These are phyloP conservation scores for Boletus sp. DNA, from an alignment of 1,284 basidiomycete genomes.

Conservation along the genomic window DNA sequence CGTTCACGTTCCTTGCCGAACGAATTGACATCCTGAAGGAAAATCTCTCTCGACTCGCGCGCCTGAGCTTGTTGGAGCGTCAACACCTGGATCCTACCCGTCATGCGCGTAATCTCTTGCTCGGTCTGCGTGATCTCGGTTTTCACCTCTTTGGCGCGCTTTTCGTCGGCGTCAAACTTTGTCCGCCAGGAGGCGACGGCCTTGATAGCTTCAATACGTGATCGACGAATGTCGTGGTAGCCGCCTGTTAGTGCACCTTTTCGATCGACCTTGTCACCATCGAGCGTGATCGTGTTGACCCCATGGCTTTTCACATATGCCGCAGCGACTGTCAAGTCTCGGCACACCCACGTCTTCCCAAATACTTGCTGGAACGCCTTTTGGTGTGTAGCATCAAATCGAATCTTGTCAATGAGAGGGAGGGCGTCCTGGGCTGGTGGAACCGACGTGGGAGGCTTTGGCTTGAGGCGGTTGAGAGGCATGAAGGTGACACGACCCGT, in stretches of 20 bases:
- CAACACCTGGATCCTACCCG: slow-evolving; percentile 72
- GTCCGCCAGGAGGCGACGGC: slow-evolving; percentile 74
- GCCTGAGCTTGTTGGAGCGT: slow-evolving; percentile 71
- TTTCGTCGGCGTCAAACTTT: slow-evolving; percentile 67
- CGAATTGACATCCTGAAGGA: slow-evolving; percentile 60
- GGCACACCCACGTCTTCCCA: slow-evolving; percentile 93
- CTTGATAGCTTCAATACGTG: slow-evolving; percentile 86
- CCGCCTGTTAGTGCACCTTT: slow-evolving; percentile 96
- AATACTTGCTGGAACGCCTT: slow-evolving; percentile 98
- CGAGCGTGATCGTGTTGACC: slow-evolving; percentile 95
- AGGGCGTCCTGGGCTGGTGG: slow-evolving; percentile 88
- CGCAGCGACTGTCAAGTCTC: slow-evolving; percentile 87
- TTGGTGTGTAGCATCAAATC: slow-evolving; percentile 66
- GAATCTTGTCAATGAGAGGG: slow-evolving; percentile 81
- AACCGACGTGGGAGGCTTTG: slow-evolving; percentile 53
- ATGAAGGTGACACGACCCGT: slow-evolving; percentile 96
- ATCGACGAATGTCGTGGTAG: slow-evolving; percentile 88
- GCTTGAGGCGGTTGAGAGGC: slow-evolving; percentile 94
- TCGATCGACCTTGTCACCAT: slow-evolving; percentile 96
- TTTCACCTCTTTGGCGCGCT: slow-evolving; percentile 72
- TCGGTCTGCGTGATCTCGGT: slow-evolving; percentile 68
- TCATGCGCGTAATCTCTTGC: slow-evolving; percentile 79
- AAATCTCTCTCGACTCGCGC: slow-evolving; percentile 62
- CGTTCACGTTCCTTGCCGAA: slow-evolving; percentile 72
- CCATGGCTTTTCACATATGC: slow-evolving; percentile 93